Base-by-base conservation (phyloP, 2,329 filamentous ascomycete species). In the Hypomyces rosellus region DNA sequence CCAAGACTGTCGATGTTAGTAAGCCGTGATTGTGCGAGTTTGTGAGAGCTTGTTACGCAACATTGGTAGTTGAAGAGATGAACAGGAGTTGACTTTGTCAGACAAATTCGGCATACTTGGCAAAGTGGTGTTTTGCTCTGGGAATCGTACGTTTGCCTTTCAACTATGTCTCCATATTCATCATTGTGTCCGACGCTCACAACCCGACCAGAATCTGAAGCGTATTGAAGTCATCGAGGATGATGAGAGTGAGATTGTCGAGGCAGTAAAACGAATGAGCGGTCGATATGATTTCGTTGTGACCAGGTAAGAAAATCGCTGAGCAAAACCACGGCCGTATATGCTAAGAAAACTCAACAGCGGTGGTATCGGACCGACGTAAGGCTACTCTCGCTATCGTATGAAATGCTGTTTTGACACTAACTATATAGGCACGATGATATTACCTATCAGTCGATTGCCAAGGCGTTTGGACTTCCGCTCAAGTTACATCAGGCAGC, bases 291-390 rank as follows among this genome's bases (percentile, higher is more conserved):
- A 97, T 69, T 89, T 97, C 65, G 88, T 99, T 42, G 89, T 97
- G 5, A 97, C 93, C 6, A 93, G 78, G 78, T 75, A 60, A 53
- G 60, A 39, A 3, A 18, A 33, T 33, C 40, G 16, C 22, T n/a
- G 16, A 13, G n/a, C 22, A 8, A 36, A 20, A 15, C 18, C 40
- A 37, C 30, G 39, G 34, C n/a, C 18, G 40, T 22, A n/a, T 12
- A 18, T 38, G 38, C 43, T 34, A 16, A 49, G 22, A 15, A 20
- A 41, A 25, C 34, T n/a, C 43, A 13, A 20, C 51, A 82, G 88
- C 60, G 92, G 93, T 58, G 92, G 93, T 30, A 97, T 99, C 63
- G 92, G 92, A 11, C 93, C 93, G 57, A 97, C 92, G 87, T 92
- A 72, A 74, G 84, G 55, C 5, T 15, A 18, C 1, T 8, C 11